phyloP scores from a whole-genome alignment of 495 filamentous ascomycete genomes.

The Trichoderma gamsii region DNA sequence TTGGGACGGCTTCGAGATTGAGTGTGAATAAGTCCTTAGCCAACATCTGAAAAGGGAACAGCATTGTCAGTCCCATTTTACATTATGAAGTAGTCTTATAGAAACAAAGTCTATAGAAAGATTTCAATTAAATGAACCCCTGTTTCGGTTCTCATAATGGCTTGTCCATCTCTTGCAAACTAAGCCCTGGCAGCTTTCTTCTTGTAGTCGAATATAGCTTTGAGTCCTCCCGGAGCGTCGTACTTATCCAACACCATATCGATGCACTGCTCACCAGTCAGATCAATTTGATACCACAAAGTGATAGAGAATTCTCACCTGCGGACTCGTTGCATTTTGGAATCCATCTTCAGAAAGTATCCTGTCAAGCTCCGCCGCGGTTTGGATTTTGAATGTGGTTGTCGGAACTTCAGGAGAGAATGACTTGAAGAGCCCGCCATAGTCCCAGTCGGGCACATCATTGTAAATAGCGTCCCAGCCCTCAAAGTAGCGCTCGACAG shows the following conservation, averaged over 20 bases:
- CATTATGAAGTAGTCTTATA: too few species aligned
- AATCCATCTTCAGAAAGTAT: slow-evolving; percentile 36
- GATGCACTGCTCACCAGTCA: slow-evolving; percentile 17
- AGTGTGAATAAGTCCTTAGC: too few species aligned
- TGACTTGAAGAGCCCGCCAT: slow-evolving; percentile 31
- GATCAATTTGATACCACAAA: neutral
- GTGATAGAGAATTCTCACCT: slow-evolving; percentile 21
- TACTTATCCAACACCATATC: slow-evolving; percentile 23
- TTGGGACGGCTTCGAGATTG: too few species aligned
- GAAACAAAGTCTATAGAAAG: too few species aligned
- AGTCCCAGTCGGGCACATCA: slow-evolving; percentile 43
- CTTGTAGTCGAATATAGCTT: slow-evolving; percentile 19
- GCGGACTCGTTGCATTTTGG: slow-evolving; percentile 30
- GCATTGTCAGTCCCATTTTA: too few species aligned
- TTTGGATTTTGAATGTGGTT: slow-evolving; percentile 30
- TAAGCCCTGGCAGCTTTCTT: neutral
- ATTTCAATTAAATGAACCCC: neutral
- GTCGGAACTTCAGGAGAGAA: slow-evolving; percentile 31
- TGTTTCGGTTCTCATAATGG: neutral
- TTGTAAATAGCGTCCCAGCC: slow-evolving; percentile 45
- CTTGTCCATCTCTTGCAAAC: neutral
- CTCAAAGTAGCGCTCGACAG: slow-evolving; percentile 47
- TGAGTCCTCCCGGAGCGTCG: slow-evolving; percentile 21
- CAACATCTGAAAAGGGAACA: too few species aligned
- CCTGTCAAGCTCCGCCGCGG: slow-evolving; percentile 32